These are phyloP conservation scores for Sphaerulina vaccinii DNA, from an alignment of 2,329 filamentous ascomycete species.

Conservation along the genomic window DNA sequence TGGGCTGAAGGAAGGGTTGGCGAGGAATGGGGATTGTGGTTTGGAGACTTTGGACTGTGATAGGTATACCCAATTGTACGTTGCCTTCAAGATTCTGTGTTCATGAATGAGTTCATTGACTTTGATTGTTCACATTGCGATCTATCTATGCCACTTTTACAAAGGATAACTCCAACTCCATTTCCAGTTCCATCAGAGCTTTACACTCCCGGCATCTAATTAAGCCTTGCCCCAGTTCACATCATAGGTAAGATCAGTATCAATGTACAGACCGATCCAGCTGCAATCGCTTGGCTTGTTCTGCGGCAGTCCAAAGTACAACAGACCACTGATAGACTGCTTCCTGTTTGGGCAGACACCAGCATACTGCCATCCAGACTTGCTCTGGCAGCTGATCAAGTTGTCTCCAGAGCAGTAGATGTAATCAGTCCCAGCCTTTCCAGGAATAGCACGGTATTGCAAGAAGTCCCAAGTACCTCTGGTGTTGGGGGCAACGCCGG, in stretches of 20 bases:
- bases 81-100: background rate
- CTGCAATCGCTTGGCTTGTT: conserved; percentile 13
- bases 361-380: conserved; percentile 19
- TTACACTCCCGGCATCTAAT: no score
- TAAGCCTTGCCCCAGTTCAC: no score
- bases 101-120: background rate
- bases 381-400: conserved; percentile 15
- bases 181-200: no score
- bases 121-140: background rate
- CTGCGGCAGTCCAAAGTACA: conserved; percentile 16
- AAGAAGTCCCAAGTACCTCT: conserved; percentile 15
- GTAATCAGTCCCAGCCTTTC: conserved; percentile 11
- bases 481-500: conserved; percentile 14
- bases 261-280: conserved; percentile 12
- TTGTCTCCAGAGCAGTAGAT: conserved; percentile 18
- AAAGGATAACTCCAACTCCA: no score
- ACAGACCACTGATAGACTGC: conserved; percentile 16
- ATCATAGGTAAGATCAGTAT: conserved; percentile 14
- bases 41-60: background rate
- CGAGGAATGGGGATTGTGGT: no score
- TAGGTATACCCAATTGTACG: background rate
- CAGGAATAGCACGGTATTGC: conserved; percentile 11
- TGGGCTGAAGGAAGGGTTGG: no score
- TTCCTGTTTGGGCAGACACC: conserved; percentile 15
- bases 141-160: no score